Percentiles rank a stretch among this genome's conserved stretches.
Evolutionary conservation across 2,329 filamentous ascomycete species (phyloP).

Genomic region (Scedosporium apiospermum): DNA sequence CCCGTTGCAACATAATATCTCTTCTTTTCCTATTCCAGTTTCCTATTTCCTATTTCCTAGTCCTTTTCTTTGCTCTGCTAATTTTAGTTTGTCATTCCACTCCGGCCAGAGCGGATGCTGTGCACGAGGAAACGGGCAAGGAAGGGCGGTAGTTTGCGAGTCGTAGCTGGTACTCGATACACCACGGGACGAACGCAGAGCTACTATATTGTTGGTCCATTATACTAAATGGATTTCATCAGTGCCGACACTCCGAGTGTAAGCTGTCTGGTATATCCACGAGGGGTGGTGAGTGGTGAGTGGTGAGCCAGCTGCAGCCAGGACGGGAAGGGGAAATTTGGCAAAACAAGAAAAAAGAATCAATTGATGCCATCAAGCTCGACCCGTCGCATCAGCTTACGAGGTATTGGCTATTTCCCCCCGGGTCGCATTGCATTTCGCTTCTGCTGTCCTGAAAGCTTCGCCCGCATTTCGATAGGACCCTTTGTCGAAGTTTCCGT

Average conservation of each 20-base stretch:
- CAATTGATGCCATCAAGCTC: background rate
- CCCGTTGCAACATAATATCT: background rate
- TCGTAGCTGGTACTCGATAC: background rate
- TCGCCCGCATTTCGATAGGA: background rate
- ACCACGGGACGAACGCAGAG: background rate
- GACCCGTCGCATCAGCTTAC: background rate
- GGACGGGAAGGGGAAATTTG: too few species aligned
- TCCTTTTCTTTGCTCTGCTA: background rate
- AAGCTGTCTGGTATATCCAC: background rate
- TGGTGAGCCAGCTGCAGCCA: too few species aligned
- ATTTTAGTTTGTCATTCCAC: background rate
- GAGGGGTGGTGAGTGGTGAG: too few species aligned
- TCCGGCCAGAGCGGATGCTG: too few species aligned
- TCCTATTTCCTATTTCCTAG: background rate
- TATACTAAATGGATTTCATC: too few species aligned
- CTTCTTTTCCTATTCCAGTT: background rate
- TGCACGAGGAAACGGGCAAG: too few species aligned
- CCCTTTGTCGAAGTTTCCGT: background rate
- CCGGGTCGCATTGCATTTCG: background rate
- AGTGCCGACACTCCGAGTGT: background rate
- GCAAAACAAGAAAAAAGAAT: too few species aligned
- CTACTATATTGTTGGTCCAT: too few species aligned
- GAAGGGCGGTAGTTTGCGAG: background rate
- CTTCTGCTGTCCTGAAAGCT: background rate
- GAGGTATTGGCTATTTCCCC: background rate